Conservation (phyloP, 2,329 filamentous ascomycete species). For the Talaromyces sp. region DNA sequence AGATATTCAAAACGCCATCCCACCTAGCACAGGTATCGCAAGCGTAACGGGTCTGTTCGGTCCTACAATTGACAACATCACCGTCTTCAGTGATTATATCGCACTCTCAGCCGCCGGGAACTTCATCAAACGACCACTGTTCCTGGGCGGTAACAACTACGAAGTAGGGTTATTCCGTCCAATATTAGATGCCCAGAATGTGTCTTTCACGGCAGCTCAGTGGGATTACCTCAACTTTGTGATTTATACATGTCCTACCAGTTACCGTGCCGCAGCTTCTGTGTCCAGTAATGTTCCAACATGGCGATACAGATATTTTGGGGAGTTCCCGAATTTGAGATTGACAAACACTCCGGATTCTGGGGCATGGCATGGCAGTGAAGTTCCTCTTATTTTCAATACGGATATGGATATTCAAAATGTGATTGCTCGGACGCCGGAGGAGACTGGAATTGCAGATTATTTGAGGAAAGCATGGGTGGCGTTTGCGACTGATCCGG, state of each 20-base stretch:
- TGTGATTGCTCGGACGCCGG: background rate
- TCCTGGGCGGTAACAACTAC: slow-evolving; percentile 8
- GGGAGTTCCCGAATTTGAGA: slow-evolving; percentile 4
- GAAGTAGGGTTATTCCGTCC: slow-evolving; percentile 2
- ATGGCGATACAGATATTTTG: slow-evolving; percentile 12
- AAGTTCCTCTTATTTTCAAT: slow-evolving; percentile 4
- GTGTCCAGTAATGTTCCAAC: background rate
- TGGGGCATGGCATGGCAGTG: slow-evolving; percentile 11
- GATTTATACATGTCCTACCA: slow-evolving; percentile 8
- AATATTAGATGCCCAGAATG: background rate
- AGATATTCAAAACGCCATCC: background rate
- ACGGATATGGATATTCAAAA: slow-evolving; percentile 1
- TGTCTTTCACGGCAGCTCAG: background rate
- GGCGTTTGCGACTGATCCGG: slow-evolving; percentile 7
- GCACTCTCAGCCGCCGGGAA: background rate
- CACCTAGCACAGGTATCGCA: background rate
- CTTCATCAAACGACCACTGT: slow-evolving; percentile 2
- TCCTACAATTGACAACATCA: slow-evolving; percentile 6
- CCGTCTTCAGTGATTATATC: slow-evolving; percentile 5
- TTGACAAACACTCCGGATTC: slow-evolving; percentile 3
- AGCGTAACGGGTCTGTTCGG: slow-evolving; percentile 1
- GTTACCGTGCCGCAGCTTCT: background rate
- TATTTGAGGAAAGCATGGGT: slow-evolving; percentile 11
- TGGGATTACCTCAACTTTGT: slow-evolving; percentile 7
- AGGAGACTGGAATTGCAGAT: background rate